phyloP scores from a whole-genome alignment of 2,329 filamentous ascomycete genomes.

The Amesomyces nigricolor region DNA sequence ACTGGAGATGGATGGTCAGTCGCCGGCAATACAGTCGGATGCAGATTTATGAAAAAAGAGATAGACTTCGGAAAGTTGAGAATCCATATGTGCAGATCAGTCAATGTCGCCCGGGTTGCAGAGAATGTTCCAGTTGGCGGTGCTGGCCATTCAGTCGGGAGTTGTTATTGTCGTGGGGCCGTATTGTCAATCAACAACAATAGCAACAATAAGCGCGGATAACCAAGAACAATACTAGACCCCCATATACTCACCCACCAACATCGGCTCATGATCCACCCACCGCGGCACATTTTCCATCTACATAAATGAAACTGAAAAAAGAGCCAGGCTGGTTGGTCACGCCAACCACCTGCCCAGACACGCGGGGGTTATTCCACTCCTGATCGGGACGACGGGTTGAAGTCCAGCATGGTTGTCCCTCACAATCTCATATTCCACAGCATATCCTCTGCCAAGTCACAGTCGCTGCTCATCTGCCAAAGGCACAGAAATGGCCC shows the following conservation, averaged over 20 bases:
- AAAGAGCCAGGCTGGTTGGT: neutral
- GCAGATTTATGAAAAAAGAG: neutral
- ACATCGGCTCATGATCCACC: too few species aligned
- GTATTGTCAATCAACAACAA: constrained; percentile 12
- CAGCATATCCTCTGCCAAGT: too few species aligned
- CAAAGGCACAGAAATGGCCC: too few species aligned
- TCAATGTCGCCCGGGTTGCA: neutral
- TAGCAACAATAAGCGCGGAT: neutral
- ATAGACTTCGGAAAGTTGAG: neutral
- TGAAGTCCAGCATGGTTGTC: too few species aligned
- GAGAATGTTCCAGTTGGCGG: neutral
- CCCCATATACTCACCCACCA: neutral
- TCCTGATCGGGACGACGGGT: too few species aligned
- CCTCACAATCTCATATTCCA: too few species aligned
- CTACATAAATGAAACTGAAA: neutral
- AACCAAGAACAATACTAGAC: neutral
- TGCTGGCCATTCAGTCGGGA: neutral
- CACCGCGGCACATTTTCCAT: neutral
- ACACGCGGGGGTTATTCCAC: too few species aligned
- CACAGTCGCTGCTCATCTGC: too few species aligned
- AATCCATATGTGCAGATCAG: neutral
- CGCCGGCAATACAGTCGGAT: neutral
- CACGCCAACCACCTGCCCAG: too few species aligned
- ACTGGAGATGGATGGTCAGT: neutral
- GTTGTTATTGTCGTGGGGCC: constrained; percentile 1